Base-by-base conservation (phyloP, 495 filamentous ascomycete species). In the Tuber borchii region DNA sequence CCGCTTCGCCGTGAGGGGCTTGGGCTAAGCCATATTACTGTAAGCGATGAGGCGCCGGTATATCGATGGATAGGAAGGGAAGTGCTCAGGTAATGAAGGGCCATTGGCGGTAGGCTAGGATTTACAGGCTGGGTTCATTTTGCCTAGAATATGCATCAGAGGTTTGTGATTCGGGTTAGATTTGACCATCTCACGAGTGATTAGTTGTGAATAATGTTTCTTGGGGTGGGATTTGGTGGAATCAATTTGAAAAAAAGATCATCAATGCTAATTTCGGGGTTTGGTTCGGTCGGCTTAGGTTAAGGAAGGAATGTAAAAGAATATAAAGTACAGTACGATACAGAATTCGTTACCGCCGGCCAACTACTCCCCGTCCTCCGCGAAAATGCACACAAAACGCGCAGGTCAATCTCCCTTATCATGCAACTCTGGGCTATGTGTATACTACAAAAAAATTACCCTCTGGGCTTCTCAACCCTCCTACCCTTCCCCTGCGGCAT, bases 401-500 rank as follows among this genome's bases (percentile, higher is more conserved):
- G 26, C 51, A n/a, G 12, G 31, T 34, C 26, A 2, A 65, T 65
- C 26, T 65, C 56, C 56, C 1, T 65, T 34, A 65, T 65, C 26
- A 17, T 34, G 14, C 14, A 26, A 16, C 26, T 4, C 14, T 65
- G 16, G 17, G n/a, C 19, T n/a, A 51, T 65, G 56, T 34, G 26
- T 16, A 34, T 12, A 8, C n/a, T 6, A 34, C n/a, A 34, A 9
- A 26, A 65, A 12, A 14, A n/a, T 34, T 65, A 34, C n/a, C n/a
- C 51, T 26, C 26, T 65, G n/a, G 26, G 56, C 56, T 65, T 65
- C 56, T 65, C 56, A 26, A 34, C 56, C 56, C 56, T 34, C 12
- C n/a, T 31, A 65, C 56, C 56, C 14, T 65, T 65, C 56, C 56
- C 51, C n/a, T 31, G n/a, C 10, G 51, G 51, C n/a, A 75, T 80